These are phyloP conservation scores for Escallonia rubra DNA, from an alignment of 129 eudicot species.

Conservation along the genomic window DNA sequence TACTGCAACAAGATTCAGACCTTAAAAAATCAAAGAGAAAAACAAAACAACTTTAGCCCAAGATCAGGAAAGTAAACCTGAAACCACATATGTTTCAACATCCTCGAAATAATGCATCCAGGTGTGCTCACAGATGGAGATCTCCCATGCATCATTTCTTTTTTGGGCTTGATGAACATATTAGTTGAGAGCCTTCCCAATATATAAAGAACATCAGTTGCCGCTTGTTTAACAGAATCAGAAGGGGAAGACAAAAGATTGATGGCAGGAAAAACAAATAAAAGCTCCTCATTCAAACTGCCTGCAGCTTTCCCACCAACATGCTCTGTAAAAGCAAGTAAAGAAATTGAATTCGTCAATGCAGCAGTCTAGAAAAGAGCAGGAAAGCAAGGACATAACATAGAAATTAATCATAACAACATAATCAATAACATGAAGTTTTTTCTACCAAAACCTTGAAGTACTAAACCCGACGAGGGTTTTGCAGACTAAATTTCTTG, in stretches of 20 bases:
- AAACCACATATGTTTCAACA: conserved; percentile 67
- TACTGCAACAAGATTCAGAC: neutral
- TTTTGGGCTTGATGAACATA: conserved; percentile 31
- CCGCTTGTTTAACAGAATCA: conserved; percentile 65
- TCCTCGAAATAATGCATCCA: conserved; percentile 53
- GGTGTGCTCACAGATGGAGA: conserved; percentile 49
- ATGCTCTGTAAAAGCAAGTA: conserved; percentile 46
- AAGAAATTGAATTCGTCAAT: neutral
- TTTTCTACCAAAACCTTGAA: too few species aligned
- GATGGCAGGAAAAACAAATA: conserved; percentile 73
- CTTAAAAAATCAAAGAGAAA: neutral
- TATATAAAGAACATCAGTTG: conserved; percentile 53
- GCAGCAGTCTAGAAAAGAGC: neutral
- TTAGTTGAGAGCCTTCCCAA: conserved; percentile 40
- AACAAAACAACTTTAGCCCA: conserved; percentile 9
- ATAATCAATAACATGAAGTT: too few species aligned
- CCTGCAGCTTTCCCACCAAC: conserved; percentile 23
- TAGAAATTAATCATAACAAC: too few species aligned
- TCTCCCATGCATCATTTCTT: conserved; percentile 26
- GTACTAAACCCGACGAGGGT: too few species aligned
- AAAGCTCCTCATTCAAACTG: conserved; percentile 37
- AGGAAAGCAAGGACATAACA: too few species aligned
- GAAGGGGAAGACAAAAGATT: conserved; percentile 83
- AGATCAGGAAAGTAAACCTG: conserved; percentile 50
- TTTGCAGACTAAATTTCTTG: too few species aligned